These are phyloP conservation scores for Chytridiales sp. DNA, from an alignment of 371 early-diverging fungal species.

Conservation along the genomic window DNA sequence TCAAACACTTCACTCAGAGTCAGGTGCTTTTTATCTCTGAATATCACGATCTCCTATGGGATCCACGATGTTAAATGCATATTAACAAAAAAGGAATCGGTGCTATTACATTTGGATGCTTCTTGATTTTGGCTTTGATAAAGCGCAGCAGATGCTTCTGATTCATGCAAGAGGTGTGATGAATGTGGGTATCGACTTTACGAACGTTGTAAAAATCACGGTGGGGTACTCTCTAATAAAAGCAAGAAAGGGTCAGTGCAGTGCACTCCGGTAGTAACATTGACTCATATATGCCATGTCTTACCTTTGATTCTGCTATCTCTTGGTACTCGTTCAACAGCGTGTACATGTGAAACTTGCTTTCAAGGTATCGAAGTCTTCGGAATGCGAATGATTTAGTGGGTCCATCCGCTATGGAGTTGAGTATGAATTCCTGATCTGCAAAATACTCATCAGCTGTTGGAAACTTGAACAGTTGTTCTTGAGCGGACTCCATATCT, in stretches of 20 bases:
- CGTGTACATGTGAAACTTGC: slow-evolving; percentile 92
- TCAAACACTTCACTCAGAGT: slow-evolving; percentile 79
- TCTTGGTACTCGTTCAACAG: slow-evolving; percentile 91
- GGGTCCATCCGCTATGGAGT: slow-evolving; percentile 89
- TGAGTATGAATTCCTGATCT: slow-evolving; percentile 86
- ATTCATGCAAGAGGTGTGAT: slow-evolving; percentile 97
- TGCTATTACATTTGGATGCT: slow-evolving; percentile 70
- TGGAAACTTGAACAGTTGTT: slow-evolving; percentile 64
- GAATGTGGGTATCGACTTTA: slow-evolving; percentile 98
- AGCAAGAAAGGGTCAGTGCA: not conserved
- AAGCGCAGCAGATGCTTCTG: slow-evolving; percentile 97
- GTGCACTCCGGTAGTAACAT: slow-evolving; percentile 11
- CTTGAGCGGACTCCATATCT: slow-evolving; percentile 28
- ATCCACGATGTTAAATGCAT: not conserved
- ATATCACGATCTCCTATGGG: slow-evolving; percentile 58
- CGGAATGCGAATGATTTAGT: slow-evolving; percentile 94
- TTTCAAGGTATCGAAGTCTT: slow-evolving; percentile 90
- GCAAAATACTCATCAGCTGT: slow-evolving; percentile 81
- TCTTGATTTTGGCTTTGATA: slow-evolving; percentile 94
- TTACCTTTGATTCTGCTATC: slow-evolving; percentile 86
- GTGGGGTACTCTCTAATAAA: slow-evolving; percentile 74
- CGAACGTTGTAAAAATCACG: slow-evolving; percentile 98
- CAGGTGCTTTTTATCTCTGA: slow-evolving; percentile 47
- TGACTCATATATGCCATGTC: not conserved
- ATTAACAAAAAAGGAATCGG: not conserved